Percentiles rank a stretch among this genome's conserved stretches.
These are phyloP conservation scores for Lachnellula arida DNA, from an alignment of 2,329 filamentous ascomycete species.

Conservation along the genomic window DNA sequence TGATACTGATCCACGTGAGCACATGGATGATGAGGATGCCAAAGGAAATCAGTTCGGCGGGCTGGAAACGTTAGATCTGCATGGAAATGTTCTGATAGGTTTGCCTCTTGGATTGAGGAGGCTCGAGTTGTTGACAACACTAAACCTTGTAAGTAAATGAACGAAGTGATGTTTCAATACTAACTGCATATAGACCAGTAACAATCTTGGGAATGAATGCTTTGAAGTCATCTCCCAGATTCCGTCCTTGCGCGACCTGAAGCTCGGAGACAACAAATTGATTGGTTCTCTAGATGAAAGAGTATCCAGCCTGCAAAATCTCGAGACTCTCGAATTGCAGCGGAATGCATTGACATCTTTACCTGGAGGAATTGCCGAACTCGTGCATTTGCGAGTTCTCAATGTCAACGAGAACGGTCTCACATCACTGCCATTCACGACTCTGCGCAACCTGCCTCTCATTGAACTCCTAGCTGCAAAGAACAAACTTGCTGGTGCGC, in stretches of 20 bases:
- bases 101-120: constrained; percentile 73
- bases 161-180: neutral
- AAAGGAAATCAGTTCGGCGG: constrained; percentile 75
- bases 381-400: constrained; percentile 66
- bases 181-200: constrained; percentile 59
- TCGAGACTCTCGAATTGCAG: constrained; percentile 79
- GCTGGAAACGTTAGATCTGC: constrained; percentile 76
- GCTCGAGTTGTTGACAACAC: constrained; percentile 66
- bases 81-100: constrained; percentile 71
- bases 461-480: constrained; percentile 70
- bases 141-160: constrained; percentile 67
- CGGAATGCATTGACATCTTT: constrained; percentile 72
- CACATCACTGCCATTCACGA: constrained; percentile 63
- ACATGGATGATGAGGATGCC: constrained; percentile 58
- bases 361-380: constrained; percentile 60
- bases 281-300: constrained; percentile 60
- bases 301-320: constrained; percentile 59
- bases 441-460: constrained; percentile 62
- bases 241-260: constrained; percentile 68
- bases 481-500: constrained; percentile 69
- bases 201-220: constrained; percentile 68
- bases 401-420: constrained; percentile 80
- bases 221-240: constrained; percentile 74
- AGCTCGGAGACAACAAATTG: constrained; percentile 72
- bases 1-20: constrained; percentile 54